Evolutionary conservation across 1,284 basidiomycete species (phyloP).

Genomic region (Boletellus deceptivus): DNA sequence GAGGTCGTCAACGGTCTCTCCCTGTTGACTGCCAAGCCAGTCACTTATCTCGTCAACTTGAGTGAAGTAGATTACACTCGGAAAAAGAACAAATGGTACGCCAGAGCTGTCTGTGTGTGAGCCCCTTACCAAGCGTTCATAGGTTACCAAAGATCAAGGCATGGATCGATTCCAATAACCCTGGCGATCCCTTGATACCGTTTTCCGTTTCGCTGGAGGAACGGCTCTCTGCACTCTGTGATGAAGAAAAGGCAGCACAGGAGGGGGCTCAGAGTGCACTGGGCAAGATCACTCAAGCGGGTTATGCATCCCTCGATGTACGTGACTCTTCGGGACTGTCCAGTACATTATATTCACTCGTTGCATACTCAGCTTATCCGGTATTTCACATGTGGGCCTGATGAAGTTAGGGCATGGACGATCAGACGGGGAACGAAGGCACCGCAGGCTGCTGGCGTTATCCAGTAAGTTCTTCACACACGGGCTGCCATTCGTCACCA

Average conservation of each 20-base stretch:
- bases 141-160: conserved; percentile 96
- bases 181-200: conserved; percentile 94
- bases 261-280: conserved; percentile 72
- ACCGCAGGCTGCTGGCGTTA: conserved; percentile 97
- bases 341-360: conserved; percentile 3
- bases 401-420: conserved; percentile 98
- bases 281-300: conserved; percentile 90
- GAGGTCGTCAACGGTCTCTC: conserved; percentile 93
- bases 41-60: conserved; percentile 98
- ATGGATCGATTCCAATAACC: conserved; percentile 98
- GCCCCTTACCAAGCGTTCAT: conserved; percentile 2
- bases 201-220: conserved; percentile 98
- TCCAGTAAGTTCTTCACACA: conserved; percentile 68
- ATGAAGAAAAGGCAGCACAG: conserved; percentile 74
- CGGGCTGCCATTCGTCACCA: conserved; percentile 10
- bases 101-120: neutral
- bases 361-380: conserved; percentile 71
- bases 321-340: conserved; percentile 20
- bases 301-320: conserved; percentile 83
- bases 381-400: conserved; percentile 96
- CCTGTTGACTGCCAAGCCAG: conserved; percentile 95
- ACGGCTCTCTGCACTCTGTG: conserved; percentile 67
- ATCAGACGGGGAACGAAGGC: conserved; percentile 93
- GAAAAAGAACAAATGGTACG: conserved; percentile 98
- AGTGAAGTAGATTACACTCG: conserved; percentile 94